phyloP scores from a whole-genome alignment of 2,329 filamentous ascomycete genomes.

The Kalaharituber pfeilii region DNA sequence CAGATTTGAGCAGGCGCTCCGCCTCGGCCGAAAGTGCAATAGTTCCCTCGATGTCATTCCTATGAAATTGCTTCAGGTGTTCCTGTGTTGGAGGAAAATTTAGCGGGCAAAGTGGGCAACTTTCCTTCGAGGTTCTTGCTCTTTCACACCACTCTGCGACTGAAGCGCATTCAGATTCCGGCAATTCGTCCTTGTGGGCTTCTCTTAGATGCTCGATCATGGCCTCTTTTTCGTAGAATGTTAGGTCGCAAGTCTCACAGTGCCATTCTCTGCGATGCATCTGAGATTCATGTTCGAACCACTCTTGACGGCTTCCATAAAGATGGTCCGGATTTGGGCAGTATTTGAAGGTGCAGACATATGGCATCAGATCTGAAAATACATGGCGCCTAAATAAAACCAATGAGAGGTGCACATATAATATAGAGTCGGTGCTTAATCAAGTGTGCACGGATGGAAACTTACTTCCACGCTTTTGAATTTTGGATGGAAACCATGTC shows the following conservation, averaged over 20 bases:
- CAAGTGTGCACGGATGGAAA: slow-evolving; percentile 24
- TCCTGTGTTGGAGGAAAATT: neutral
- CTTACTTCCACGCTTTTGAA: slow-evolving; percentile 12
- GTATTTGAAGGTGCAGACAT: slow-evolving; percentile 21
- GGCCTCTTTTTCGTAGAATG: neutral
- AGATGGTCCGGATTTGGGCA: slow-evolving; percentile 17
- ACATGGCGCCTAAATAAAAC: slow-evolving; percentile 19
- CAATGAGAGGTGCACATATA: neutral
- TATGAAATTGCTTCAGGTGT: neutral
- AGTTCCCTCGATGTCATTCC: neutral
- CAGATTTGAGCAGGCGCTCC: neutral
- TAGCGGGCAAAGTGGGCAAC: slow-evolving; percentile 6
- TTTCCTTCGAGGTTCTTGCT: slow-evolving; percentile 1
- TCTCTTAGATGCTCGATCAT: slow-evolving; percentile 7
- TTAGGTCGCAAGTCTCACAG: slow-evolving; percentile 9
- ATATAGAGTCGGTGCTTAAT: no score
- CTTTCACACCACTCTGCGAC: slow-evolving; percentile 10
- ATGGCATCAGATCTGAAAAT: slow-evolving; percentile 22
- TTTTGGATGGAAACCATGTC: slow-evolving; percentile 10
- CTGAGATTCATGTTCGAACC: slow-evolving; percentile 21
- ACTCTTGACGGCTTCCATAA: slow-evolving; percentile 18
- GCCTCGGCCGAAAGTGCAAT: neutral
- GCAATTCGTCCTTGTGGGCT: slow-evolving; percentile 2
- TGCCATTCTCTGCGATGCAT: slow-evolving; percentile 18
- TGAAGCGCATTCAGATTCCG: slow-evolving; percentile 1